Conservation (phyloP, 352 stramenopile species). For the Phytophthora capsici region DNA sequence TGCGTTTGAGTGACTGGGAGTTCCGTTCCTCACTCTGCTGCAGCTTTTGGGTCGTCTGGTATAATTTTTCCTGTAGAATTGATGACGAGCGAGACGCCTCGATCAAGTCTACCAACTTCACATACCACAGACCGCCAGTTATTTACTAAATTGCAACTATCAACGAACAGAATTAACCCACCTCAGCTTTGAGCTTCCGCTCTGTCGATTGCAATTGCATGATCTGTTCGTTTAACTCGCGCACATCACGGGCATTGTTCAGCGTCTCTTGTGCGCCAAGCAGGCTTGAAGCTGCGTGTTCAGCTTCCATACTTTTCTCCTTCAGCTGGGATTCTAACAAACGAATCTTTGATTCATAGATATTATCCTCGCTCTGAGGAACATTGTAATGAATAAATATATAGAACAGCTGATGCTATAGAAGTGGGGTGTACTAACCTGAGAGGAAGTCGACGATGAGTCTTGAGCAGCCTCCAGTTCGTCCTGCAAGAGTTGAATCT, state of each 20-base stretch:
- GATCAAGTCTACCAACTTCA: conserved; percentile 70
- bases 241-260: conserved; percentile 56
- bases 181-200: conserved; percentile 76
- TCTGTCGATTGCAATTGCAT: conserved; percentile 64
- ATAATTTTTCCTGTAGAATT: conserved; percentile 69
- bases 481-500: conserved; percentile 72
- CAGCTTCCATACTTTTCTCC: conserved; percentile 62
- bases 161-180: conserved; percentile 18
- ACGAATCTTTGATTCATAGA: conserved; percentile 72
- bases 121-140: conserved; percentile 1
- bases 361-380: conserved; percentile 61
- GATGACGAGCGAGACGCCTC: conserved; percentile 67
- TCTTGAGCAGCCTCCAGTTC: conserved; percentile 56
- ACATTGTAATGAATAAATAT: conserved; percentile 35
- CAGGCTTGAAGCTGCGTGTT: conserved; percentile 50
- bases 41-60: conserved; percentile 60
- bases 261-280: conserved; percentile 55
- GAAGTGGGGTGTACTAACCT: conserved; percentile 28
- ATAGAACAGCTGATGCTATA: conserved; percentile 5
- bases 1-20: conserved; percentile 45
- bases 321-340: conserved; percentile 69
- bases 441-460: conserved; percentile 43
- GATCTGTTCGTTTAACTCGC: conserved; percentile 66
- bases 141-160: background rate
- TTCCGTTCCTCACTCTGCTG: conserved; percentile 62